Percentiles rank a stretch among this genome's conserved stretches.
These are phyloP conservation scores for Hebeloma cylindrosporum DNA, from an alignment of 768 basidiomycete species.

Conservation along the genomic window DNA sequence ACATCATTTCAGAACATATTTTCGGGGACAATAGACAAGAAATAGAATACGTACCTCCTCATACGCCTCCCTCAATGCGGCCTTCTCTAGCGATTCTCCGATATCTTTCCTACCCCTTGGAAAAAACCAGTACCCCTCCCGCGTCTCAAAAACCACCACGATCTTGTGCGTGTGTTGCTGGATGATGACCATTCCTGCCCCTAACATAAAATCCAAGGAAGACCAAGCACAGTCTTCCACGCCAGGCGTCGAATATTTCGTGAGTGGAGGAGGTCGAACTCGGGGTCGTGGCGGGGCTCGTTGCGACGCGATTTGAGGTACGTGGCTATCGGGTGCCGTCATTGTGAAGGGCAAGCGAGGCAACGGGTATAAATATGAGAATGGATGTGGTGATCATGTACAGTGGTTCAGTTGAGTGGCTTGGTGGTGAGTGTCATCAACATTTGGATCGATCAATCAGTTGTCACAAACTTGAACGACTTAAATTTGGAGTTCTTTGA, in stretches of 20 bases:
- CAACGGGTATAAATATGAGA: too few species aligned
- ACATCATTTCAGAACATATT: neutral
- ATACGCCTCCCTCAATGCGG: slow-evolving; percentile 64
- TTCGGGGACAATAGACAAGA: neutral
- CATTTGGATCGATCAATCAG: too few species aligned
- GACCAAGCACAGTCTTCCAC: slow-evolving; percentile 48
- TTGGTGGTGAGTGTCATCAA: too few species aligned
- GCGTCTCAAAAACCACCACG: slow-evolving; percentile 47
- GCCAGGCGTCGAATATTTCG: slow-evolving; percentile 39
- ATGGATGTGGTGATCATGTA: too few species aligned
- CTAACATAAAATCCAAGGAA: slow-evolving; percentile 53
- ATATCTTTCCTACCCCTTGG: slow-evolving; percentile 67
- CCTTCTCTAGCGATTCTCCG: slow-evolving; percentile 58
- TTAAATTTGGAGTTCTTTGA: too few species aligned
- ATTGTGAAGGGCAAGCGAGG: too few species aligned
- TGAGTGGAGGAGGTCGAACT: slow-evolving; percentile 24
- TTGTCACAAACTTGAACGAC: too few species aligned
- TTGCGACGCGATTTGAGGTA: neutral
- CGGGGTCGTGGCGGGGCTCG: slow-evolving; percentile 2
- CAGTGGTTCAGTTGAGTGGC: too few species aligned
- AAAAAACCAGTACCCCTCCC: slow-evolving; percentile 50
- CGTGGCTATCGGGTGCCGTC: too few species aligned
- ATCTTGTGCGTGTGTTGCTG: slow-evolving; percentile 56
- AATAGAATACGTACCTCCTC: slow-evolving; percentile 52
- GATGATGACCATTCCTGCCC: slow-evolving; percentile 63